Evolutionary conservation across 23 red algal genomes (phyloP).

Genomic region (Agarophyton chilense): DNA sequence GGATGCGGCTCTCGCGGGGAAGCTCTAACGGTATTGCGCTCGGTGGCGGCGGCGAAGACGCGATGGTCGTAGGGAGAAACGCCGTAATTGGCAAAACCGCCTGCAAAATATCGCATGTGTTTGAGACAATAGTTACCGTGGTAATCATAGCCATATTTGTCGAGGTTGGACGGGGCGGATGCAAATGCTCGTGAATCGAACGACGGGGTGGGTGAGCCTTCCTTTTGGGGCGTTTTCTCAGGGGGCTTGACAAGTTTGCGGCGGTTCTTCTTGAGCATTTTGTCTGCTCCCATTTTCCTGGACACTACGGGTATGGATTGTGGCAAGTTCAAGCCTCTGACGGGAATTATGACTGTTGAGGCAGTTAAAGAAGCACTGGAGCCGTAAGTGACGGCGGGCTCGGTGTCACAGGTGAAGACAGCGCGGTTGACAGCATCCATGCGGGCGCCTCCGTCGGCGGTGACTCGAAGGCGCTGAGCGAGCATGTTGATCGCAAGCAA

Average conservation of each 20-base stretch:
- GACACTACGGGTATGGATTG: slow-evolving; percentile 25
- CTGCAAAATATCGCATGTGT: slow-evolving; percentile 87
- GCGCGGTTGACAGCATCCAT: slow-evolving; percentile 41
- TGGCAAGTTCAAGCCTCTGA: slow-evolving; percentile 39
- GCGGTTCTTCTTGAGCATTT: slow-evolving; percentile 52
- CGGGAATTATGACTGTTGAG: slow-evolving; percentile 12
- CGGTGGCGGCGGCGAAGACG: slow-evolving; percentile 78
- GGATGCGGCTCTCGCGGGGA: slow-evolving; percentile 37
- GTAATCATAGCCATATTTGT: slow-evolving; percentile 84
- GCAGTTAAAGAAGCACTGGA: not conserved
- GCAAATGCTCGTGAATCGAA: not conserved
- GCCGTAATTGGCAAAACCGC: slow-evolving; percentile 83
- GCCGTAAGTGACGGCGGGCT: slow-evolving; percentile 42
- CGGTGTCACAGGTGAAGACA: slow-evolving; percentile 44
- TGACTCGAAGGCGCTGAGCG: slow-evolving; percentile 26
- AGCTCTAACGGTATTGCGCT: slow-evolving; percentile 57
- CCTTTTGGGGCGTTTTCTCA: slow-evolving; percentile 15
- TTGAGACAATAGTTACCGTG: slow-evolving; percentile 73
- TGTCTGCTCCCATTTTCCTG: slow-evolving; percentile 31
- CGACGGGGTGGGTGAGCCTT: slow-evolving; percentile 11
- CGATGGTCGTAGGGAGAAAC: slow-evolving; percentile 92
- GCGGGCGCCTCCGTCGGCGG: slow-evolving; percentile 6
- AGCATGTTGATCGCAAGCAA: slow-evolving; percentile 44
- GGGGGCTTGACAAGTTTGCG: not conserved
- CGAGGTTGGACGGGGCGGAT: slow-evolving; percentile 29